Evolutionary conservation across 805 yeast genomes (phyloP).

Genomic region (Candida orba): DNA sequence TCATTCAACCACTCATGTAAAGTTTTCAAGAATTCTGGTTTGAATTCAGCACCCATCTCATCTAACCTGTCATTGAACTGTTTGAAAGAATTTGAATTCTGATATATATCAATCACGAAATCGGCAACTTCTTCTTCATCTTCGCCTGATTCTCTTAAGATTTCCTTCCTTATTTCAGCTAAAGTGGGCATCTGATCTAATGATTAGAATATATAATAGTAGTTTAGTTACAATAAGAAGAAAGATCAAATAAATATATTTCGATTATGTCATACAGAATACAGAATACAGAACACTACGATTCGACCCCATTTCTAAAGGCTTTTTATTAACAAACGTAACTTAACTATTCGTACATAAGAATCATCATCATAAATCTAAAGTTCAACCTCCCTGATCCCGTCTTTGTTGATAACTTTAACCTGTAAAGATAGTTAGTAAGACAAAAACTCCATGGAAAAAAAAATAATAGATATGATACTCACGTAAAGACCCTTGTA

Average conservation of each 20-base stretch:
- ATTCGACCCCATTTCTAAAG: no score
- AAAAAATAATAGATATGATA: constrained; percentile 1
- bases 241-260: no score
- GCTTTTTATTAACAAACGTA: no score
- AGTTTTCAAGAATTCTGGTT: constrained; percentile 19
- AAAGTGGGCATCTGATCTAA: constrained; percentile 2
- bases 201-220: no score
- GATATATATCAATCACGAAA: constrained; percentile 35
- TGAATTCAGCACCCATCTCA: constrained; percentile 38
- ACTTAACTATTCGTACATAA: background rate
- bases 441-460: background rate
- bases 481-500: constrained; percentile 71
- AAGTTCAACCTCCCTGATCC: constrained; percentile 37
- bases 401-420: constrained; percentile 59
- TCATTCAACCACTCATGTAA: constrained; percentile 7
- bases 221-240: no score
- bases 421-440: constrained; percentile 28
- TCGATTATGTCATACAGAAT: no score
- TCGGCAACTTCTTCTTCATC: constrained; percentile 40
- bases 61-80: constrained; percentile 32
- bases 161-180: constrained; percentile 9
- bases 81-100: constrained; percentile 23
- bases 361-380: background rate
- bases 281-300: no score
- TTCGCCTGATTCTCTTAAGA: constrained; percentile 25